Evolutionary conservation across 78 protist genomes (phyloP), one percentile per base, ranked within the genome.

Genomic region (Anaeramoeba flamelloides): DNA sequence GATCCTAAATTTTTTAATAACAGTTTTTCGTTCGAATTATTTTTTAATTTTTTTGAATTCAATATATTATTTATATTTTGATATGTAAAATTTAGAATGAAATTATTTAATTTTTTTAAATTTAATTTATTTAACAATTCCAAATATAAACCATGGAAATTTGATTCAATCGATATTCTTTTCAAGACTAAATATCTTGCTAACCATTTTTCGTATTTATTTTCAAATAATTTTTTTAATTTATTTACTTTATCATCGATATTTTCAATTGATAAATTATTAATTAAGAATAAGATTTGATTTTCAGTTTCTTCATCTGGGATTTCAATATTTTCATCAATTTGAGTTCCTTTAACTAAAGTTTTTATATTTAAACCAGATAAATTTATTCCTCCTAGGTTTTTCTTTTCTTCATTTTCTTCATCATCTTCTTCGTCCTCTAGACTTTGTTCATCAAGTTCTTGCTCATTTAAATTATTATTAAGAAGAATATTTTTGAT

Each of bases 1-100:
- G 86, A 37, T 76, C 98, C 99, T 2, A 97, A 86, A 75, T 92
- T 90, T 89, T 94, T 93, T 36, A 97, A 85, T 38, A 92, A 78
- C n/a, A 89, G 33, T 36, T 98, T 86, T 79, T 94, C 96, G n/a
- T n/a, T n/a, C n/a, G n/a, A n/a, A n/a, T n/a, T n/a, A n/a, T n/a
- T n/a, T n/a, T n/a, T n/a, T n/a, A n/a, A 65, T 32, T 76, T 64
- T 36, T 22, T 41, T 2, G 87, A 81, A 37, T 0, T 17, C 1
- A 22, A 40, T 30, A 86, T 69, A 31, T 53, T 31, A 40, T 76
- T 37, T 69, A 83, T 53, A 38, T 41, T 34, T 2, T 34, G 78
- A 69, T 76, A 0, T 1, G 89, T 79, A 8, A 22, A 1, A 39
- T 0, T 4, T 30, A 40, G 36, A 22, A 90, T 76, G 17, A 2